Percentiles rank a stretch among this genome's conserved stretches.
Conservation (phyloP, 2,329 filamentous ascomycete species). For the Pyricularia sp. region DNA sequence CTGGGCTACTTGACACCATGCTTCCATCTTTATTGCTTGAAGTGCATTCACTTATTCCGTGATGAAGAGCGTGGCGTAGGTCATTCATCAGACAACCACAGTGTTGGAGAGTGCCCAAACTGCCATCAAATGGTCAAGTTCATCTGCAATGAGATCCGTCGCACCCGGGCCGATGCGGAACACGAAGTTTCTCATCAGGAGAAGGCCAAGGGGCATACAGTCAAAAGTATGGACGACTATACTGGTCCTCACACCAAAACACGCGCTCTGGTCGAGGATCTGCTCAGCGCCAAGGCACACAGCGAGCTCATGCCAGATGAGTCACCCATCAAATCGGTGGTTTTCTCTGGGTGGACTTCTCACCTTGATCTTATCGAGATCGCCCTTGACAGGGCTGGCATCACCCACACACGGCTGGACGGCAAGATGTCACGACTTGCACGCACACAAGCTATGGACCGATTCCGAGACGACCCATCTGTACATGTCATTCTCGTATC, state of each 20-base stretch:
- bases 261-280: slow-evolving; percentile 65
- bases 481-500: slow-evolving; percentile 83
- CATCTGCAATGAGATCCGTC: slow-evolving; percentile 59
- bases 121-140: slow-evolving; percentile 58
- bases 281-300: slow-evolving; percentile 55
- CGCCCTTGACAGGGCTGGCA: slow-evolving; percentile 58
- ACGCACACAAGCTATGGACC: slow-evolving; percentile 65
- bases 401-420: slow-evolving; percentile 74
- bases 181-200: slow-evolving; percentile 36
- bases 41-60: slow-evolving; percentile 57
- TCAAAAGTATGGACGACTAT: slow-evolving; percentile 58
- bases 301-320: slow-evolving; percentile 53
- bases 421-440: slow-evolving; percentile 74
- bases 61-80: slow-evolving; percentile 33
- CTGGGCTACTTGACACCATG: slow-evolving; percentile 79
- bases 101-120: slow-evolving; percentile 51
- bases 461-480: slow-evolving; percentile 61
- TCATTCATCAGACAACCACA: slow-evolving; percentile 26
- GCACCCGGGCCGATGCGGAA: slow-evolving; percentile 46
- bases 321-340: slow-evolving; percentile 79
- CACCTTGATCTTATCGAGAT: slow-evolving; percentile 88
- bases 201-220: slow-evolving; percentile 4
- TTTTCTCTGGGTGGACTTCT: slow-evolving; percentile 94
- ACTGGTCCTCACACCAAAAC: slow-evolving; percentile 89
- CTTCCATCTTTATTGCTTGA: slow-evolving; percentile 73